These are phyloP conservation scores for Neurospora sp. DNA, from an alignment of 495 filamentous ascomycete species.

Conservation along the genomic window DNA sequence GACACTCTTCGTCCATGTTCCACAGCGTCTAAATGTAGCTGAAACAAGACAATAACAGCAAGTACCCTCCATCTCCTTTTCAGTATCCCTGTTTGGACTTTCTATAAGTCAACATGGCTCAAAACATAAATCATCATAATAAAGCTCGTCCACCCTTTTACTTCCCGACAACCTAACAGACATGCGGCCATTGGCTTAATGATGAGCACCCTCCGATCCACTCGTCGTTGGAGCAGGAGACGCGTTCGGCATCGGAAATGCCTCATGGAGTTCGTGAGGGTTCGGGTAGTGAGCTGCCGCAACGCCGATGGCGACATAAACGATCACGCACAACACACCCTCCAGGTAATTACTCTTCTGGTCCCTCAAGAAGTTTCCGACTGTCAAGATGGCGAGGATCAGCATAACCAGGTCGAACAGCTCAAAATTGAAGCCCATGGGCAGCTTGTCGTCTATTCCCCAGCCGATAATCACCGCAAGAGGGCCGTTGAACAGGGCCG, in stretches of 20 bases:
- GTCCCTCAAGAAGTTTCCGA: constrained; percentile 71
- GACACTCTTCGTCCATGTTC: not conserved
- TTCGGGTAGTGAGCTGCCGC: constrained; percentile 54
- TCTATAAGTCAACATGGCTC: not conserved
- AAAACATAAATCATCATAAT: not conserved
- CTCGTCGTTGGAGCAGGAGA: not conserved
- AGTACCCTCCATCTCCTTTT: not conserved
- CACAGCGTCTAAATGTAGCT: not conserved
- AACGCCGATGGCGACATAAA: constrained; percentile 55
- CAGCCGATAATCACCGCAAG: constrained; percentile 78
- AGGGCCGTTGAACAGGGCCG: constrained; percentile 79
- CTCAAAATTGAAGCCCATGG: constrained; percentile 78
- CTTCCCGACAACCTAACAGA: not conserved
- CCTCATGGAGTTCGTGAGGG: constrained; percentile 17
- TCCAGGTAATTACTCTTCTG: constrained; percentile 75
- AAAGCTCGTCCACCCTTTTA: not conserved
- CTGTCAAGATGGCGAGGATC: constrained; percentile 78
- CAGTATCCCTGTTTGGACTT: not conserved
- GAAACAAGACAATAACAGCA: not conserved
- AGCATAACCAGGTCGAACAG: constrained; percentile 80
- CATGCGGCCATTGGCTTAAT: not conserved
- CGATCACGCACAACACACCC: constrained; percentile 62
- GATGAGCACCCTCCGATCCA: not conserved
- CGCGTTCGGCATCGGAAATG: not conserved
- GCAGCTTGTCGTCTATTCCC: constrained; percentile 45